Evolutionary conservation across 805 yeast genomes (phyloP).

Genomic region (Teunomyces aglyptinius): DNA sequence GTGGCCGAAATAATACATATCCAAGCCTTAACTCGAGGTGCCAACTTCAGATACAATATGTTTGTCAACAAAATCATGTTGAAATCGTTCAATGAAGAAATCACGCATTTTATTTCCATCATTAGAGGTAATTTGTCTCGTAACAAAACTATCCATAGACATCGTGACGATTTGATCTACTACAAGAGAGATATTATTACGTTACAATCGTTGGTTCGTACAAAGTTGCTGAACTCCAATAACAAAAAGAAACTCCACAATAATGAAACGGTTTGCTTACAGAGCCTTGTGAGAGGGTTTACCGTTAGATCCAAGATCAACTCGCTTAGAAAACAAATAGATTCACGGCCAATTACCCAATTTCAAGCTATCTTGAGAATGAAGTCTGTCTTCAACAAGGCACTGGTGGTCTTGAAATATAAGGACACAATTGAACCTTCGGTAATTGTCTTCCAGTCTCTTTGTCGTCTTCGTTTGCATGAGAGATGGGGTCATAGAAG

Average conservation of each 20-base stretch:
- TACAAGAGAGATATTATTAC: slow-evolving; percentile 31
- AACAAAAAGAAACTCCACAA: slow-evolving; percentile 7
- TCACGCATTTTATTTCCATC: slow-evolving; percentile 48
- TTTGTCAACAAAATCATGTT: slow-evolving; percentile 63
- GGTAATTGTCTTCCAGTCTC: slow-evolving; percentile 29
- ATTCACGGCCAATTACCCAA: slow-evolving; percentile 15
- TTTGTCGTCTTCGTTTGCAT: slow-evolving; percentile 24
- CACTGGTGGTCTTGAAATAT: slow-evolving; percentile 22
- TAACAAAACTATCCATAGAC: slow-evolving; percentile 28
- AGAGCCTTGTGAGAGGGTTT: slow-evolving; percentile 44
- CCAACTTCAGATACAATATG: slow-evolving; percentile 59
- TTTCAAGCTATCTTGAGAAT: slow-evolving; percentile 40
- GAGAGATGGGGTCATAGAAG: slow-evolving; percentile 9
- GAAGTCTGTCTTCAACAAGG: slow-evolving; percentile 17
- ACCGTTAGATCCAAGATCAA: slow-evolving; percentile 21
- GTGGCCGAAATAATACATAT: slow-evolving; percentile 21
- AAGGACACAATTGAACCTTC: slow-evolving; percentile 19
- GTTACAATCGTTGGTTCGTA: slow-evolving; percentile 41
- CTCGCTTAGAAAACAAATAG: slow-evolving; percentile 9
- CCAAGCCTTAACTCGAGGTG: slow-evolving; percentile 73
- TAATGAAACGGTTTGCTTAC: slow-evolving; percentile 29
- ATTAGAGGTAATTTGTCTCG: slow-evolving; percentile 49
- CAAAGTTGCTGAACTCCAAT: slow-evolving; percentile 16
- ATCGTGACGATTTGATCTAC: slow-evolving; percentile 31
- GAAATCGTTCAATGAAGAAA: slow-evolving; percentile 52